These are phyloP conservation scores for Gryganskiella cystojenkinii DNA, from an alignment of 192 early-diverging fungal species.

Conservation along the genomic window DNA sequence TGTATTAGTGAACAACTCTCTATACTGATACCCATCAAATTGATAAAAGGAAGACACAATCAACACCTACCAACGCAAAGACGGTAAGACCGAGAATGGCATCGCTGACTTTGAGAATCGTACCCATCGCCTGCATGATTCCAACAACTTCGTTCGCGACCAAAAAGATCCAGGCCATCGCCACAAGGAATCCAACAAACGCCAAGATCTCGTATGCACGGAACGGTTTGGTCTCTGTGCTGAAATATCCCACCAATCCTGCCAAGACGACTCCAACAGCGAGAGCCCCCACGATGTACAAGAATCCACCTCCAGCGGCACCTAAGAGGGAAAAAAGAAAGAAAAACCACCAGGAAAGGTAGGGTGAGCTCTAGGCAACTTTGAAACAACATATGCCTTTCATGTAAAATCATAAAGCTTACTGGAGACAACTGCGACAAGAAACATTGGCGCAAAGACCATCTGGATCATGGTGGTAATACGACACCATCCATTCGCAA, in stretches of 20 bases:
- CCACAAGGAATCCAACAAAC: slow-evolving; percentile 80
- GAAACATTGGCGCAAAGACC: slow-evolving; percentile 63
- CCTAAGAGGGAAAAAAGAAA: slow-evolving; percentile 6
- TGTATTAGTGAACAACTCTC: slow-evolving; percentile 1
- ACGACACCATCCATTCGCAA: slow-evolving; percentile 54
- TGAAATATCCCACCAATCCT: slow-evolving; percentile 26
- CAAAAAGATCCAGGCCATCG: slow-evolving; percentile 87
- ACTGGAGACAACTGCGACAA: slow-evolving; percentile 49
- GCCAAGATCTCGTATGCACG: slow-evolving; percentile 58
- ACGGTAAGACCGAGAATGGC: slow-evolving; percentile 86
- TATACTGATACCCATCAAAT: not conserved
- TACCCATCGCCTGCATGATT: slow-evolving; percentile 81
- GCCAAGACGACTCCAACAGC: slow-evolving; percentile 36
- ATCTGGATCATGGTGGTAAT: slow-evolving; percentile 69
- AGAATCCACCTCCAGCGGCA: slow-evolving; percentile 9
- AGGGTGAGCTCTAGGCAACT: not conserved
- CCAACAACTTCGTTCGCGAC: slow-evolving; percentile 93
- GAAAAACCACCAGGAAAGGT: not conserved
- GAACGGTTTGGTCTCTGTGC: slow-evolving; percentile 49
- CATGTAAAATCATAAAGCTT: too few species aligned
- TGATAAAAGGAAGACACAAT: not conserved
- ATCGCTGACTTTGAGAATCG: slow-evolving; percentile 80
- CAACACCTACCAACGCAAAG: slow-evolving; percentile 77
- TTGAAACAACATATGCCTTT: not conserved
- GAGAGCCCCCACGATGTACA: slow-evolving; percentile 37